These are phyloP conservation scores for Pueraria montana DNA, from an alignment of 306 rosid genomes.

Conservation along the genomic window DNA sequence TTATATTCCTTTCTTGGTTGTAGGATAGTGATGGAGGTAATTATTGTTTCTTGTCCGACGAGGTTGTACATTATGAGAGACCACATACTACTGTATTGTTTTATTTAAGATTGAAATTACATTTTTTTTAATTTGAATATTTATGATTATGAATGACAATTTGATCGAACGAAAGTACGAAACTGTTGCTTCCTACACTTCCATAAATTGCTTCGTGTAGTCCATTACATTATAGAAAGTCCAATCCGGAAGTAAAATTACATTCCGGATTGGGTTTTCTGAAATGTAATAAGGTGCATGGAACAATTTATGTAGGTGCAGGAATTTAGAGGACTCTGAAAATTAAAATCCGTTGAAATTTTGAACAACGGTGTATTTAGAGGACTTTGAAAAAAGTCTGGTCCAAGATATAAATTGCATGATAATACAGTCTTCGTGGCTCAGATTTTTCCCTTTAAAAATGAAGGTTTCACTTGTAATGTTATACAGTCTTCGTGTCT, in stretches of 20 bases:
- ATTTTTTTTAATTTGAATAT: neutral
- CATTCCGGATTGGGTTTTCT: no score
- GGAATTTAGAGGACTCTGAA: no score
- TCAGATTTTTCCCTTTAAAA: neutral
- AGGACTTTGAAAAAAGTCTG: no score
- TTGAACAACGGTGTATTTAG: no score
- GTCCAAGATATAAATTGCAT: no score
- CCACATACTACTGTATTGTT: slow-evolving; percentile 2
- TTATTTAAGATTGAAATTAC: neutral
- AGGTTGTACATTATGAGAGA: slow-evolving; percentile 9
- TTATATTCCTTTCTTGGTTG: neutral
- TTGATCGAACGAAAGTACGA: neutral
- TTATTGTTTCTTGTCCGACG: slow-evolving; percentile 10
- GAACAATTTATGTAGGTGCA: no score
- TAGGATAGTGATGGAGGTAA: neutral
- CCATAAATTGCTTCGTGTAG: no score
- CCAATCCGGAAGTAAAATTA: no score
- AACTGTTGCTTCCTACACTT: no score
- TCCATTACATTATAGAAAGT: no score
- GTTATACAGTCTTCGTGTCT: neutral
- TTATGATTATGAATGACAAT: neutral
- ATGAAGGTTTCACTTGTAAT: neutral
- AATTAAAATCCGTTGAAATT: no score
- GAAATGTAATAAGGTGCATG: no score
- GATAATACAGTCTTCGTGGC: neutral